phyloP scores from a whole-genome alignment of 257 asterid species.

The Salvia hispanica region DNA sequence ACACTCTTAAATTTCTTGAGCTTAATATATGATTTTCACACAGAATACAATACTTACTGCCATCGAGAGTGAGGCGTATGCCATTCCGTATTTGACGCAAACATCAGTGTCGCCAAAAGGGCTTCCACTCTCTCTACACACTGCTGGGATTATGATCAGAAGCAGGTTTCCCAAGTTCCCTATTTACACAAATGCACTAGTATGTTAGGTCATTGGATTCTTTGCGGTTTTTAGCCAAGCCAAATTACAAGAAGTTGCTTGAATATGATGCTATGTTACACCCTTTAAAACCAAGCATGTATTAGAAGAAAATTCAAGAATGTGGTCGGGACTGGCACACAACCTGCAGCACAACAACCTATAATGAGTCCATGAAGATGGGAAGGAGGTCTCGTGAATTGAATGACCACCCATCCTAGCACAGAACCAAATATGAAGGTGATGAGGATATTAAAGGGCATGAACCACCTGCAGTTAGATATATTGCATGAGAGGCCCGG shows the following conservation, averaged over 20 bases:
- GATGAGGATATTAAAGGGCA: slow-evolving; percentile 79
- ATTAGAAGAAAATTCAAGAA: too few species aligned
- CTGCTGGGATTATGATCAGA: slow-evolving; percentile 86
- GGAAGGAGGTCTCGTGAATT: slow-evolving; percentile 61
- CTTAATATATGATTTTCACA: not conserved
- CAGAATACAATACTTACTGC: slow-evolving; percentile 75
- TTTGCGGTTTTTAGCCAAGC: too few species aligned
- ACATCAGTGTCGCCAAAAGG: slow-evolving; percentile 77
- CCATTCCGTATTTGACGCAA: slow-evolving; percentile 73
- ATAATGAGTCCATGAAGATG: slow-evolving; percentile 79
- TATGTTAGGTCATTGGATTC: not conserved
- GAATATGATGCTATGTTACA: too few species aligned
- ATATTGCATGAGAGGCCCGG: not conserved
- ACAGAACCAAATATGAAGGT: slow-evolving; percentile 80
- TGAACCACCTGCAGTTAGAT: slow-evolving; percentile 76
- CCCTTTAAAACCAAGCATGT: too few species aligned
- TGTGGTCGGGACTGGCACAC: too few species aligned
- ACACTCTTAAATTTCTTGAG: not conserved
- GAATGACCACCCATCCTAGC: slow-evolving; percentile 78
- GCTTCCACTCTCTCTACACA: slow-evolving; percentile 84
- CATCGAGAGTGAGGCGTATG: slow-evolving; percentile 88
- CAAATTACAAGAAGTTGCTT: too few species aligned
- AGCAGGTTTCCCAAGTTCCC: slow-evolving; percentile 90
- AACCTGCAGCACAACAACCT: slow-evolving; percentile 94
- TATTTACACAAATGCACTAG: slow-evolving; percentile 34